Base-by-base conservation (phyloP, 768 basidiomycete species). In the Lentinula lateritia region DNA sequence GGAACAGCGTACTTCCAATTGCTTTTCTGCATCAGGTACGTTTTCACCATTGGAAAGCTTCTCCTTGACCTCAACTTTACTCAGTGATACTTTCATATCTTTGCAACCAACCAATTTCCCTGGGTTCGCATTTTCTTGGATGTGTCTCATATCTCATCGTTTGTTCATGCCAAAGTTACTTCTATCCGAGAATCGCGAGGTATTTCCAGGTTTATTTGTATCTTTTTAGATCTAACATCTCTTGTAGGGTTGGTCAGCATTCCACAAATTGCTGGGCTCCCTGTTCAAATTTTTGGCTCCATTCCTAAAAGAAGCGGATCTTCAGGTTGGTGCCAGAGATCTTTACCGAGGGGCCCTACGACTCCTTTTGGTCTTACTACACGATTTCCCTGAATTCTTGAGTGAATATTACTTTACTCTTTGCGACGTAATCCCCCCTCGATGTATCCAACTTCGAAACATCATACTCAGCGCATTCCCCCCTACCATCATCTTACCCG, bases 321-420 rank as follows among this genome's bases (percentile, higher is more conserved):
- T 98, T 46, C 85, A 90, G 65, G 81, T 83, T 23, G 87, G 94
- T 5, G 89, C 90, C 20, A 83, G 90, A 46, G 90, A 93, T 64
- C 83, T 99, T 46, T 98, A 95, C 78, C 87, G 92, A 46, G 97
- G 94, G 20, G 84, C 94, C 20, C 80, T 97, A 50, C 87, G 95
- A 39, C 82, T 99, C 35, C 85, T 99, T 52, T 83, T 99, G 52
- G 94, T 98, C 61, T 88, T 99, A 56, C 85, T 99, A 18, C 95
- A 99, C 74, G 97, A 98, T 75, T 98, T 98, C 81, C 97, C 97
- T 55, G 97, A 98, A 63, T 98, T 98, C 80, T 81, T 98, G 63
- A 93, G 89, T 72, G 94, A 95, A 76, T 94, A 95, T 72, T 96
- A 98, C 75, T 95, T 96, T 77, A 89, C 93, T 46, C 86, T 99